Conservation (phyloP, 2,329 filamentous ascomycete species). For the Parastagonospora nodorum region DNA sequence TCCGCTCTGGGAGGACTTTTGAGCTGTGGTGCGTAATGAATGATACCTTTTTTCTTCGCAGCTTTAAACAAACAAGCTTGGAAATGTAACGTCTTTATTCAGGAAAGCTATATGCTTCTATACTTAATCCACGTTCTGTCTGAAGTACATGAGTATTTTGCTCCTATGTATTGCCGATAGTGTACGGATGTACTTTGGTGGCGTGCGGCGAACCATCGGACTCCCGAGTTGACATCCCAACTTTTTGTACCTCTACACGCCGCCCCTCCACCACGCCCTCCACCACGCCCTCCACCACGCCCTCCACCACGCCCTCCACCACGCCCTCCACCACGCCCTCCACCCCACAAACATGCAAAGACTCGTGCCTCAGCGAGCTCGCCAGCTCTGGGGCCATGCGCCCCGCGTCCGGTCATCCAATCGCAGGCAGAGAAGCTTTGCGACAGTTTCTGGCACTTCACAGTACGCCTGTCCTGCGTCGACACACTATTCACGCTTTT, state of each 20-base stretch:
- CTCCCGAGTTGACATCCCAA: constrained; percentile 13
- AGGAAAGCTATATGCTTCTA: neutral
- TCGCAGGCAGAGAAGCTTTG: constrained; percentile 47
- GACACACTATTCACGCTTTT: neutral
- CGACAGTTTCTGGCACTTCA: constrained; percentile 50
- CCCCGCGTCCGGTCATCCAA: constrained; percentile 52
- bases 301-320: no score
- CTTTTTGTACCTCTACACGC: constrained; percentile 10
- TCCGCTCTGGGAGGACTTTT: constrained; percentile 29
- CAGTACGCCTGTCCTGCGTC: constrained; percentile 17
- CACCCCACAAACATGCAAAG: constrained; percentile 22
- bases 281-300: no score
- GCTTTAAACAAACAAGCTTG: no score
- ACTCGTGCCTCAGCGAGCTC: constrained; percentile 35
- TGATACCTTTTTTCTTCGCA: constrained; percentile 18
- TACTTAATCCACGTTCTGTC: neutral
- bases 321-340: neutral
- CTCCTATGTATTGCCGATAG: neutral
- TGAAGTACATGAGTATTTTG: neutral
- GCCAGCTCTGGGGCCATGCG: constrained; percentile 55
- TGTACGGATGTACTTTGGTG: constrained; percentile 1
- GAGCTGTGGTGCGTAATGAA: constrained; percentile 9
- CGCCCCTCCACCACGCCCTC: neutral
- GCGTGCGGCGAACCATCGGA: constrained; percentile 16
- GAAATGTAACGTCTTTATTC: neutral